A percentile compares a stretch with the other conserved stretches of the same genome.
These are phyloP conservation scores for Dipteronia dyeriana DNA, from an alignment of 345 rosid species.

Conservation along the genomic window DNA sequence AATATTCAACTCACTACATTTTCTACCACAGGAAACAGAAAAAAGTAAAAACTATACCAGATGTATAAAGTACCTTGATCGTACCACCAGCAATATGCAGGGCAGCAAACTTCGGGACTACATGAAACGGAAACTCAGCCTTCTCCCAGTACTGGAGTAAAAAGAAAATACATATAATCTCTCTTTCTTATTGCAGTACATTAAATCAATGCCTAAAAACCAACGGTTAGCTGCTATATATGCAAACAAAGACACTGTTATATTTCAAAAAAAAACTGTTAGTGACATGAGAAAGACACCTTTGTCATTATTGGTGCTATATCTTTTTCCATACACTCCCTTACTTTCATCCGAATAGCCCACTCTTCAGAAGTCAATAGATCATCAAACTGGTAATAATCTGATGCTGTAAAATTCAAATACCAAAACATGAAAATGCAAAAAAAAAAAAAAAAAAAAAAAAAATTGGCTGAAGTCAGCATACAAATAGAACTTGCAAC, in stretches of 20 bases:
- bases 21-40: not conserved
- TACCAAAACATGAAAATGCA: conserved; percentile 10
- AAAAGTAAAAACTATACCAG: not conserved
- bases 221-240: conserved; percentile 3
- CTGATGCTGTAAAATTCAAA: conserved; percentile 59
- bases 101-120: conserved; percentile 73
- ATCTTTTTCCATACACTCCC: conserved; percentile 87
- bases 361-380: conserved; percentile 79
- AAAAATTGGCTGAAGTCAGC: not conserved
- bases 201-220: not conserved
- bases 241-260: not conserved
- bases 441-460: not conserved
- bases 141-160: conserved; percentile 88
- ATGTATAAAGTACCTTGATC: conserved; percentile 61
- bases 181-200: not conserved
- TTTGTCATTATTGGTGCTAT: conserved; percentile 86
- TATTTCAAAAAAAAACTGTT: not conserved
- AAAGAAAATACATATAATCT: conserved; percentile 6
- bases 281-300: conserved; percentile 43
- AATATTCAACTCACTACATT: conserved; percentile 17
- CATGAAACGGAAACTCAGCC: conserved; percentile 93
- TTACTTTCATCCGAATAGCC: conserved; percentile 61
- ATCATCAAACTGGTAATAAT: conserved; percentile 78
- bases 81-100: conserved; percentile 77
- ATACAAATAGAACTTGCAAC: not conserved